Evolutionary conservation across 2,329 filamentous ascomycete species (phyloP), one percentile per base, ranked within the genome.

Genomic region (Mycocentrospora acerina): DNA sequence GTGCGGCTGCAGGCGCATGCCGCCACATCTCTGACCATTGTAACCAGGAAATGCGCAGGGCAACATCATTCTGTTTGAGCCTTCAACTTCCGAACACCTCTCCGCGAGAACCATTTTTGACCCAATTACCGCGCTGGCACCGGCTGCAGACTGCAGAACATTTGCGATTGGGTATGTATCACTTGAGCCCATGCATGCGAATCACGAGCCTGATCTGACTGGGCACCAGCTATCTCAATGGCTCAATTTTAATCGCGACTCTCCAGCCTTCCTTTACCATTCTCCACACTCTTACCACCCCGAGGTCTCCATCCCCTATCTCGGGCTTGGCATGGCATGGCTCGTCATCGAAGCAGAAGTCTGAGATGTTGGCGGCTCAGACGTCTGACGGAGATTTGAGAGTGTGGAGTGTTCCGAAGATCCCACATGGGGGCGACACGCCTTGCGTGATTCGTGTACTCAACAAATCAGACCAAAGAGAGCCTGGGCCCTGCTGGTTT

Each of bases 371-470:
- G 57, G 91, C 91, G 1, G 88, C 90, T 7, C 91, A 97, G 69
- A 93, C 89, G 3, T 80, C 86, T 35, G 90, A 96, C 61, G 91
- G 93, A 14, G 91, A 98, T 61, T 73, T 98, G 30, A 81, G 90
- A 53, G 90, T 98, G 14, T 98, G 93, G 93, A 98, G 93, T 60
- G 86, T 98, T 37, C 82, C 91, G 14, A 98, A 97, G 68, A 80
- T 79, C 43, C 74, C 85, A 64, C 77, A 83, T 64, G 69, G 79
- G 55, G 69, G 78, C 55, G 81, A 95, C 53, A 78, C 85, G 13
- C 90, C 90, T 24, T 91, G 90, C 59, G 86, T 96, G 7, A 94
- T 97, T 43, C 80, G 93, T 46, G 84, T 94, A 18, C 72, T 98
- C 32, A 91, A 88, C 65, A 79, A 87, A 55, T 83, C 83, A 7